Conservation (phyloP, 495 filamentous ascomycete species). For the Lasiosphaeris hirsuta region DNA sequence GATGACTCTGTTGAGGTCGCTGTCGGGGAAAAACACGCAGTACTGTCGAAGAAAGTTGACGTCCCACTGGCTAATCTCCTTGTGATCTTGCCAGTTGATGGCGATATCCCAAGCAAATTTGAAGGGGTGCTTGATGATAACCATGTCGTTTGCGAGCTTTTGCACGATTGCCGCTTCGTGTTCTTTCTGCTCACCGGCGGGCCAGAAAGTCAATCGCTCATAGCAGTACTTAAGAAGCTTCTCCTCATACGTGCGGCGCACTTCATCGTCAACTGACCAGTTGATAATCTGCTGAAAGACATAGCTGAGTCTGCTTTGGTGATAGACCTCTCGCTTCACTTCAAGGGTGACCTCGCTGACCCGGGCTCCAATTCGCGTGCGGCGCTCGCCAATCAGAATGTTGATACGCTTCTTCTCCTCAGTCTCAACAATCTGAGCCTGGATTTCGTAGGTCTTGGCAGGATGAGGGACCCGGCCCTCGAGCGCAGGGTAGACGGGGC, state of each 20-base stretch:
- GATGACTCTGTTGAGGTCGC: conserved; percentile 74
- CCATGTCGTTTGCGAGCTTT: conserved; percentile 80
- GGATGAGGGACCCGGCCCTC: conserved; percentile 85
- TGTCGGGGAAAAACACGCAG: conserved; percentile 77
- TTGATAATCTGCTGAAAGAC: conserved; percentile 80
- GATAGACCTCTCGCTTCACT: conserved; percentile 80
- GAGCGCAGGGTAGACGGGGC: conserved; percentile 72
- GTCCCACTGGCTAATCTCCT: conserved; percentile 69
- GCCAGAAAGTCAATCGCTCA: conserved; percentile 67
- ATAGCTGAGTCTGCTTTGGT: conserved; percentile 63
- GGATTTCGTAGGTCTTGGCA: conserved; percentile 70
- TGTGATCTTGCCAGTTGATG: conserved; percentile 82
- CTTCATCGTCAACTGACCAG: conserved; percentile 83
- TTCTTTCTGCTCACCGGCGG: conserved; percentile 57
- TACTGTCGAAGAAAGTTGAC: conserved; percentile 71
- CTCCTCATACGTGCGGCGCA: conserved; percentile 82
- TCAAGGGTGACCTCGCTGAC: conserved; percentile 78
- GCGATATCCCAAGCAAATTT: conserved; percentile 85
- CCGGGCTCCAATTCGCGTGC: conserved; percentile 81
- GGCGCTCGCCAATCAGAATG: conserved; percentile 80
- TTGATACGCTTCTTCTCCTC: conserved; percentile 92
- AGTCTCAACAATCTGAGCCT: conserved; percentile 80
- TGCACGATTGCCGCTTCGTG: conserved; percentile 65
- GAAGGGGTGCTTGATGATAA: conserved; percentile 92
- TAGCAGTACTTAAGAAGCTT: conserved; percentile 80